Conservation (phyloP, 2,329 filamentous ascomycete genomes). For the Calonectria pteridis region DNA sequence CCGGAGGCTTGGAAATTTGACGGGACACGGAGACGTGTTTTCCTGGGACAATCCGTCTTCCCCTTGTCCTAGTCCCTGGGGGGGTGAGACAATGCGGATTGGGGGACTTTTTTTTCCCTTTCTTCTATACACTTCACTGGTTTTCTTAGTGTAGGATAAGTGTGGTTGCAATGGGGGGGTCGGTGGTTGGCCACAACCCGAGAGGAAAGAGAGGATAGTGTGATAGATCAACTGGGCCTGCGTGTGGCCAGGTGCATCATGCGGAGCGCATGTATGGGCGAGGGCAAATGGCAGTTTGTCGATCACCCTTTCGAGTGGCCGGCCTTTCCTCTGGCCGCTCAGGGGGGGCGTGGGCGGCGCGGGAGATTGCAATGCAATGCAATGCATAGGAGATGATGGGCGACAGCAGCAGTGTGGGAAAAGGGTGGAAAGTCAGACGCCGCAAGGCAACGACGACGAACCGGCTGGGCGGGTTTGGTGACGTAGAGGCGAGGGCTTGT, state of each 20-base stretch:
- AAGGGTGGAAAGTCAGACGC: slow-evolving; percentile 12
- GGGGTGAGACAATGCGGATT: neutral
- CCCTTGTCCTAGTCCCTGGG: neutral
- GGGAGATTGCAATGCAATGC: slow-evolving; percentile 23
- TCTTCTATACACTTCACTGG: neutral
- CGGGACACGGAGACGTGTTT: slow-evolving; percentile 5
- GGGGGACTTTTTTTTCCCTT: neutral
- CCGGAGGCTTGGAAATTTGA: slow-evolving; percentile 37
- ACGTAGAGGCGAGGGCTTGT: neutral
- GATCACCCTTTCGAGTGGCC: slow-evolving; percentile 5
- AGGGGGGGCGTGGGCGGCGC: neutral
- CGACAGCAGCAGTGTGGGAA: neutral
- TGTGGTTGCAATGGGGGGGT: slow-evolving; percentile 1
- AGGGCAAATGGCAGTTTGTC: slow-evolving; percentile 12
- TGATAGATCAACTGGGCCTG: neutral
- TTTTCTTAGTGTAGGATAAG: neutral
- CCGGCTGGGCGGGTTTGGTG: neutral
- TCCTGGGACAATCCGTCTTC: neutral
- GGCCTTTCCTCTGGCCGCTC: neutral
- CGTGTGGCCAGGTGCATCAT: neutral
- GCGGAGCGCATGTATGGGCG: neutral
- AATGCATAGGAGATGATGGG: slow-evolving; percentile 10
- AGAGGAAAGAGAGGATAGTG: neutral
- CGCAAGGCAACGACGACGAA: slow-evolving; percentile 1
- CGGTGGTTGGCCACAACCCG: neutral